phyloP scores from a whole-genome alignment of 2,329 filamentous ascomycete species.

The Talaromyces sp. region DNA sequence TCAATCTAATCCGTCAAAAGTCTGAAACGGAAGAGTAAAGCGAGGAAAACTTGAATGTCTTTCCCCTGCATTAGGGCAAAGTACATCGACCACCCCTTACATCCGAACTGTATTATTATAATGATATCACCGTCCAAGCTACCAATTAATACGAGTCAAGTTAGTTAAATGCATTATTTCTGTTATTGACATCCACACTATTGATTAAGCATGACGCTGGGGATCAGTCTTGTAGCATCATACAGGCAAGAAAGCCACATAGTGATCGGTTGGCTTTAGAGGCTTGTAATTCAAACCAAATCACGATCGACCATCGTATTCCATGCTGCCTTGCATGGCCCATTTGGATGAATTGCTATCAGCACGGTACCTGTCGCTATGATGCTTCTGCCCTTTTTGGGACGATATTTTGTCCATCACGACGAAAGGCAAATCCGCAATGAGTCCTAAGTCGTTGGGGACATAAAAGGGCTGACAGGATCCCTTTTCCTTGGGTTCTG shows the following conservation, averaged over 20 bases:
- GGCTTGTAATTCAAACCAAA: neutral
- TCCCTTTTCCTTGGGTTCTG: neutral
- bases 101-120: neutral
- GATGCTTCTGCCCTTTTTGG: neutral
- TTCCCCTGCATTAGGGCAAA: slow-evolving; percentile 12
- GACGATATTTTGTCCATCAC: neutral
- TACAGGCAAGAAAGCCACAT: neutral
- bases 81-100: neutral
- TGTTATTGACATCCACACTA: neutral
- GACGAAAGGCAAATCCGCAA: neutral
- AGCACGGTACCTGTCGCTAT: neutral
- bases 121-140: slow-evolving; percentile 5
- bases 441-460: neutral
- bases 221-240: neutral
- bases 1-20: neutral
- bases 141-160: neutral
- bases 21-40: neutral
- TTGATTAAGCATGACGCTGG: neutral
- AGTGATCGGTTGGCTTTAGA: neutral
- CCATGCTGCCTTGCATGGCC: neutral
- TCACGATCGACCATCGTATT: slow-evolving; percentile 5
- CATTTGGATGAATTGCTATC: neutral
- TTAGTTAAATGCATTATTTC: neutral
- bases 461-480: slow-evolving; percentile 20
- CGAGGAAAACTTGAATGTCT: neutral